Evolutionary conservation across 306 rosid species (phyloP), one percentile per base, ranked within the genome.

Genomic region (Cucurbita maxima): DNA sequence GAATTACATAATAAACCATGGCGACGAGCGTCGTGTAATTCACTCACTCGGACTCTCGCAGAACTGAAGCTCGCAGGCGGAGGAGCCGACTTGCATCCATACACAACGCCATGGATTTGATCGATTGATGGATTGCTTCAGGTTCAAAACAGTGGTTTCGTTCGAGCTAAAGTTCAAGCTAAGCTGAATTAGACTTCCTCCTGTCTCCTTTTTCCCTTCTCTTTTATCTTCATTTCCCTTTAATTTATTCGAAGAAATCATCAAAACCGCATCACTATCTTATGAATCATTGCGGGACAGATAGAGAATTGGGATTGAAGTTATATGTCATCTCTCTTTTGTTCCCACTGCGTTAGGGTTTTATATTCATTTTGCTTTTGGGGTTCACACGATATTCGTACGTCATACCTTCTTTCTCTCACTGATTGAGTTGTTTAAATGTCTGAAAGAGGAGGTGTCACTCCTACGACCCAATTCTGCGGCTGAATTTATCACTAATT

Each of bases 331-430:
- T 38, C 20, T 60, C 37, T 37, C 19, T 63, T 16, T 19, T 58
- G 64, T 30, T 30, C 70, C 70, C 70, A 67, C 73, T 67, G 56
- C 56, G 19, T 68, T 68, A 68, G 73, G 73, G 73, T 25, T 68
- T 60, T 37, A 6, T 25, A 25, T 58, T 51, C 18, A 13, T 51
- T 16, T 12, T 45, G 43, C 30, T 62, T 38, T 18, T 63, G 38
- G 16, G 40, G 4, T 48, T 20, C 58, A 47, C 73, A 47, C 73
- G 8, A 4, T 66, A 5, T 43, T 66, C 6, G 12, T 41, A 11
- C 30, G 25, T 19, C 16, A 22, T 48, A 2, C 13, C 20, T 34
- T 15, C 51, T 67, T 44, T 20, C 19, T 43, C 38, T 45, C 55
- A 20, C 73, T 68, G 18, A 11, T 13, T 13, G 73, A 68, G 40